Percentiles rank a stretch among this genome's conserved stretches.
Evolutionary conservation across 1,284 basidiomycete genomes (phyloP).

Genomic region (Fistulinella cinereoalba): DNA sequence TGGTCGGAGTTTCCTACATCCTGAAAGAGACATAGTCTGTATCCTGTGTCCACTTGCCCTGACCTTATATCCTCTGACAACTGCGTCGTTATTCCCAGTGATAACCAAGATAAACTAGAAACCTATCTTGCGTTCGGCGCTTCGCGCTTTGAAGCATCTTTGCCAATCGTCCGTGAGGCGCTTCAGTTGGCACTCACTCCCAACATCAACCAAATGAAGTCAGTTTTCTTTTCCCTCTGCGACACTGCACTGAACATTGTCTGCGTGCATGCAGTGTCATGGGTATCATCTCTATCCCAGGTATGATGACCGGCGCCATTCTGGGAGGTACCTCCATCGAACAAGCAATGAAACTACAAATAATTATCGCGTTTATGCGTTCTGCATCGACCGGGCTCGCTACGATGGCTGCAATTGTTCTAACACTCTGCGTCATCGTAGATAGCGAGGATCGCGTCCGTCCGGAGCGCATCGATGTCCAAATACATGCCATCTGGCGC

Average conservation of each 20-base stretch:
- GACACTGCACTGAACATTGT: neutral
- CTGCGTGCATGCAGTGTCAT: slow-evolving; percentile 52
- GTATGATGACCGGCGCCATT: slow-evolving; percentile 88
- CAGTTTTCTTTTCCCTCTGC: slow-evolving; percentile 12
- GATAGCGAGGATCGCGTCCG: slow-evolving; percentile 70
- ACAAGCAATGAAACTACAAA: slow-evolving; percentile 81
- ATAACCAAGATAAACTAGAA: slow-evolving; percentile 81
- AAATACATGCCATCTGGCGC: slow-evolving; percentile 45
- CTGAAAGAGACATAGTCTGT: slow-evolving; percentile 65
- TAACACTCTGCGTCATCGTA: slow-evolving; percentile 59
- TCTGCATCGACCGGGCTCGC: slow-evolving; percentile 70
- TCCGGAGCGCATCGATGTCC: slow-evolving; percentile 59
- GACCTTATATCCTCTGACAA: neutral
- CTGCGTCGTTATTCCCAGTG: slow-evolving; percentile 85
- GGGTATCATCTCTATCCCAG: slow-evolving; percentile 75
- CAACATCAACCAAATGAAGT: slow-evolving; percentile 85
- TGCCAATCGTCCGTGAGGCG: slow-evolving; percentile 72
- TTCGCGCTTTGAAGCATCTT: slow-evolving; percentile 73
- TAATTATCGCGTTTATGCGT: slow-evolving; percentile 92
- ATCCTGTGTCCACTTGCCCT: neutral
- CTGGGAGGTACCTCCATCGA: slow-evolving; percentile 80
- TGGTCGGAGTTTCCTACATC: slow-evolving; percentile 64
- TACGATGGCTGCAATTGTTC: slow-evolving; percentile 59
- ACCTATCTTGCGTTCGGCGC: slow-evolving; percentile 83
- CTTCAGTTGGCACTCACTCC: slow-evolving; percentile 77